Base-by-base conservation (phyloP, 345 rosid species). In the Schrenkiella parvula region DNA sequence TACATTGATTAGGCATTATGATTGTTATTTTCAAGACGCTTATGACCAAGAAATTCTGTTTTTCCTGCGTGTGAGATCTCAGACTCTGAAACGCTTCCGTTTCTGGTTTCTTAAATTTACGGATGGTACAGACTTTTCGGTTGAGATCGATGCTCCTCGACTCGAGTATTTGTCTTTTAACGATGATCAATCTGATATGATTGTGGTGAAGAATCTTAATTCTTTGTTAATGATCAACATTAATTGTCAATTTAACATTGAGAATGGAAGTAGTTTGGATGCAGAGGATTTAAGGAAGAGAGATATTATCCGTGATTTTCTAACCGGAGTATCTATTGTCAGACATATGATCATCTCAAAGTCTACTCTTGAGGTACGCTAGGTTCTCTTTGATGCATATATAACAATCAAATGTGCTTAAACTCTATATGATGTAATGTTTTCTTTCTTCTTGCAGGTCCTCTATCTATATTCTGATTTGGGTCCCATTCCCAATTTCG, bases 81-180 rank as follows among this genome's bases (percentile, higher is more conserved):
- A 10, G 37, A 14, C 56, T 13, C 25, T 69, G 4, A 69, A 43
- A 19, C n/a, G 18, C 13, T 43, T 57, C n/a, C 15, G n/a, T 9
- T 8, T 37, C 41, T 8, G 0, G 41, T 11, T 37, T 3, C 12
- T 10, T 13, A 9, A 10, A 10, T 10, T 13, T 37, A 8, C 11
- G 4, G 0, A 0, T 7, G 13, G 19, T 35, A 37, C n/a, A 0
- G 19, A 19, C 14, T 42, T 6, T 43, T 1, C 22, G 0, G 64
- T 68, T 41, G 54, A 56, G 41, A 56, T 68, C n/a, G 65, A 69
- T 56, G 46, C 65, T 56, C 65, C 73, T 42, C 1, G 37, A 15
- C 57, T 57, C 1, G 14, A 57, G 19, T 43, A 8, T 57, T 0
- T 56, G 56, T 21, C 10, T 2, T 29, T 42, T 2, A 8, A 2